A percentile compares a stretch with the other conserved stretches of the same genome.
These are phyloP conservation scores for Volvariella surrecta DNA, from an alignment of 1,284 basidiomycete genomes.

Conservation along the genomic window DNA sequence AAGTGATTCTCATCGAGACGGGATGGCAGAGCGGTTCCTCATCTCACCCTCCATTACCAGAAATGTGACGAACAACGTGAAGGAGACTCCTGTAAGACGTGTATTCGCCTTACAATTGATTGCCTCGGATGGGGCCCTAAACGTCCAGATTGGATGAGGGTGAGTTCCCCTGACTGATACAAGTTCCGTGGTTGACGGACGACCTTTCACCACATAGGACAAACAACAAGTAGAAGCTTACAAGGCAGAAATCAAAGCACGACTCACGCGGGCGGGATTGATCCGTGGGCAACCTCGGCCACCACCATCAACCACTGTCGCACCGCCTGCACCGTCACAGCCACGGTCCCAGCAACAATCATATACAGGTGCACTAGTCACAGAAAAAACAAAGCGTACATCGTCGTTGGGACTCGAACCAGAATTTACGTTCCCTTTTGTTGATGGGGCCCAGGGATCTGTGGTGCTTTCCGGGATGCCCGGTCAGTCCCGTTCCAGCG, in stretches of 20 bases:
- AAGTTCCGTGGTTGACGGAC: neutral
- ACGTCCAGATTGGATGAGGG: constrained; percentile 78
- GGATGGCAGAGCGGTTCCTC: no score
- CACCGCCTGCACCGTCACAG: constrained; percentile 17
- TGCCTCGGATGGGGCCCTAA: constrained; percentile 76
- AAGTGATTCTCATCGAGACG: no score
- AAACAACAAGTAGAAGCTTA: constrained; percentile 74
- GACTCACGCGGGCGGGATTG: constrained; percentile 64
- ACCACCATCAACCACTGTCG: constrained; percentile 11
- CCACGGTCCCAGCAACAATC: constrained; percentile 9
- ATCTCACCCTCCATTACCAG: constrained; percentile 26
- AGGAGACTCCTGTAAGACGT: constrained; percentile 69
- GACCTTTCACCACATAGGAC: constrained; percentile 38
- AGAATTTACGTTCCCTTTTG: constrained; percentile 1
- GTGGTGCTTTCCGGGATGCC: constrained; percentile 28
- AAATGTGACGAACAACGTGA: constrained; percentile 81
- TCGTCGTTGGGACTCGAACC: neutral
- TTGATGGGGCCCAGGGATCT: constrained; percentile 9
- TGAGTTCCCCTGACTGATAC: constrained; percentile 29
- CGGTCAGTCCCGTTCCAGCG: constrained; percentile 22
- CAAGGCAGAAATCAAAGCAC: constrained; percentile 76
- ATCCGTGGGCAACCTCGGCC: constrained; percentile 70
- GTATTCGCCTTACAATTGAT: constrained; percentile 63
- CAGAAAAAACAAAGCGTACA: constrained; percentile 6
- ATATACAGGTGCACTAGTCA: constrained; percentile 7